Base-by-base conservation (phyloP, 2,329 filamentous ascomycete genomes). In the Gaeumannomyces tritici region DNA sequence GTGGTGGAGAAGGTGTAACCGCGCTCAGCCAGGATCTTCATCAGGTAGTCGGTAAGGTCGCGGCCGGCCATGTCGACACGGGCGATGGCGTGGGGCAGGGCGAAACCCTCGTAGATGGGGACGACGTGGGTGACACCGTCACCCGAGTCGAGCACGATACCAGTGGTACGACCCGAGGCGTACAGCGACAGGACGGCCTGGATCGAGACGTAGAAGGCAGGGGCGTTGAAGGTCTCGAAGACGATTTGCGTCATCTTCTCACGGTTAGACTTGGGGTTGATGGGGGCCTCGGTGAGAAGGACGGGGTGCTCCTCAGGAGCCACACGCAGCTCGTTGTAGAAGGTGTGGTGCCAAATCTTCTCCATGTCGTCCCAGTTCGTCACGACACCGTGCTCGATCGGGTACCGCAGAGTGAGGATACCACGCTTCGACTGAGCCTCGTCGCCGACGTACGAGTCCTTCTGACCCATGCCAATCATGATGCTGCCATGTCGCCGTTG, bases 291-390 rank as follows among this genome's bases (percentile, higher is more conserved):
- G 73, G 95, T 99, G 80, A 99, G 87, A 77, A 99, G 88, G 78
- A 98, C 93, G 74, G 95, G 95, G 88, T 99, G 95, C 89, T 99
- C 95, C 87, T 99, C 95, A 73, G 95, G 95, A 74, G 95, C 95
- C 70, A 99, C 95, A 93, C 95, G 93, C 77, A 99, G 87, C 87
- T 99, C 95, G 84, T 99, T 99, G 91, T 98, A 99, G 88, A 99
- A 99, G 77, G 95, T 98, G 91, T 99, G 95, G 82, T 99, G 95
- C 95, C 95, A 99, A 74, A 99, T 98, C 89, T 98, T 98, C 87
- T 98, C 95, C 95, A 98, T 98, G 81, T 98, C 95, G 80, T 99
- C 95, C 95, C 95, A 99, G 91, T 98, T 98, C 84, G 95, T 99
- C 78, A 99, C 95, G 75, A 99, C 95, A 95, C 95, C 95, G 89